Evolutionary conservation across 306 rosid genomes (phyloP).

Genomic region (Phaseolus lunatus): DNA sequence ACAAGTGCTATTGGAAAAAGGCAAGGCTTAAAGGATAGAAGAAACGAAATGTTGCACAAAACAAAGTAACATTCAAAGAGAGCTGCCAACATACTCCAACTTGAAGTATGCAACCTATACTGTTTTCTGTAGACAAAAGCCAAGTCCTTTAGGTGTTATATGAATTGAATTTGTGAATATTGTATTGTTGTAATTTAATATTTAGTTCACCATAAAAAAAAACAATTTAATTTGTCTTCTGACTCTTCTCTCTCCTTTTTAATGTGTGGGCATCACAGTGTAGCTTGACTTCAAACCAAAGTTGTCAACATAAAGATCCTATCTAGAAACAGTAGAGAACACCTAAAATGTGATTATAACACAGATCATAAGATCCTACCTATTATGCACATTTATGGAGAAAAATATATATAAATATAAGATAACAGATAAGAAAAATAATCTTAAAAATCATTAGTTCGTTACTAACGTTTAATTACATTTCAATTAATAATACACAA

Average conservation of each 20-base stretch:
- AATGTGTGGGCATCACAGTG: not conserved
- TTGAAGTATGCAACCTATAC: not conserved
- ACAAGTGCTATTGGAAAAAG: not conserved
- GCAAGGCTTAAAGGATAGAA: not conserved
- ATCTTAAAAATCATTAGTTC: not conserved
- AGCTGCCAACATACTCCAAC: not conserved
- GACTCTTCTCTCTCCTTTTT: not conserved
- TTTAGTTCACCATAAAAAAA: not conserved
- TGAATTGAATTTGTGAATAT: not conserved
- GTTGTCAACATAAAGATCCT: not conserved
- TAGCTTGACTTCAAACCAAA: not conserved
- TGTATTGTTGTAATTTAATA: slow-evolving; percentile 7
- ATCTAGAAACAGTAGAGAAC: not conserved
- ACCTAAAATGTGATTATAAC: not conserved
- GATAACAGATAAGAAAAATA: not conserved
- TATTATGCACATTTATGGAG: not conserved
- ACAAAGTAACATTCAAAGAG: not conserved
- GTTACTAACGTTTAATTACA: not conserved
- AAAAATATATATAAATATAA: not conserved
- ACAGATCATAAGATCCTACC: not conserved
- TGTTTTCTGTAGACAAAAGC: not conserved
- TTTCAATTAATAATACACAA: not conserved
- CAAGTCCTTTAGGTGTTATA: not conserved
- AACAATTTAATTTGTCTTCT: not conserved
- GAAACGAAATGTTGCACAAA: not conserved